These are phyloP conservation scores for Ceratocystis variospora DNA, from an alignment of 2,329 filamentous ascomycete genomes.

Conservation along the genomic window DNA sequence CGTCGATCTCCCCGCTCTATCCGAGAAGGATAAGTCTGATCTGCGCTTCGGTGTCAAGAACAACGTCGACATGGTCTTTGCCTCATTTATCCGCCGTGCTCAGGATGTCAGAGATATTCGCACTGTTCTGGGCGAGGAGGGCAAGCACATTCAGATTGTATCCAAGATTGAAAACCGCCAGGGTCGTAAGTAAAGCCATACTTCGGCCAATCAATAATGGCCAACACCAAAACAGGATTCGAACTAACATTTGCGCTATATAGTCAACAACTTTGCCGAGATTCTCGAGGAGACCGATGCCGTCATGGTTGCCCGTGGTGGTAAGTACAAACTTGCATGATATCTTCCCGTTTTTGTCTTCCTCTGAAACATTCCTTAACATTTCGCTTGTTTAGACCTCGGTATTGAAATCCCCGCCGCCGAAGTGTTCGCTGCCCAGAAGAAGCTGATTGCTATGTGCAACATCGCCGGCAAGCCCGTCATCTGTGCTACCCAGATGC, in stretches of 20 bases:
- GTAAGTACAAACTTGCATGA: not conserved
- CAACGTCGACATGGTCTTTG: slow-evolving; percentile 97
- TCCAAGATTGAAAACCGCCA: slow-evolving; percentile 99
- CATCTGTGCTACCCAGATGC: slow-evolving; percentile 98
- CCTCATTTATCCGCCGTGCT: slow-evolving; percentile 90
- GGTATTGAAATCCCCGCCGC: slow-evolving; percentile 98
- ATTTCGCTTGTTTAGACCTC: slow-evolving; percentile 29
- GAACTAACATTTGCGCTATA: slow-evolving; percentile 15
- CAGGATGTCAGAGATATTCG: slow-evolving; percentile 91
- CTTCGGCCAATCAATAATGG: not conserved
- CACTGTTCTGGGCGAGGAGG: slow-evolving; percentile 75
- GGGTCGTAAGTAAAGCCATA: slow-evolving; percentile 38
- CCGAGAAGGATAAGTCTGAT: slow-evolving; percentile 95
- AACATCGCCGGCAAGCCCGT: slow-evolving; percentile 98
- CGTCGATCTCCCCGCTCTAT: slow-evolving; percentile 91
- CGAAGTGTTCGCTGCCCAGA: slow-evolving; percentile 98
- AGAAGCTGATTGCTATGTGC: slow-evolving; percentile 99
- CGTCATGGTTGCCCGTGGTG: slow-evolving; percentile 99
- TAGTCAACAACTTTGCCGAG: slow-evolving; percentile 92
- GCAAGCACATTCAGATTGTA: slow-evolving; percentile 97
- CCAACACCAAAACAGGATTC: too few species aligned
- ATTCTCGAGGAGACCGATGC: slow-evolving; percentile 93
- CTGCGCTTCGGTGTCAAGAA: slow-evolving; percentile 95
- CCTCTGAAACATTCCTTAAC: too few species aligned
- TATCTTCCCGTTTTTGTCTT: not conserved